Conservation (phyloP, 1,284 basidiomycete species). For the Leccinum idahoense region DNA sequence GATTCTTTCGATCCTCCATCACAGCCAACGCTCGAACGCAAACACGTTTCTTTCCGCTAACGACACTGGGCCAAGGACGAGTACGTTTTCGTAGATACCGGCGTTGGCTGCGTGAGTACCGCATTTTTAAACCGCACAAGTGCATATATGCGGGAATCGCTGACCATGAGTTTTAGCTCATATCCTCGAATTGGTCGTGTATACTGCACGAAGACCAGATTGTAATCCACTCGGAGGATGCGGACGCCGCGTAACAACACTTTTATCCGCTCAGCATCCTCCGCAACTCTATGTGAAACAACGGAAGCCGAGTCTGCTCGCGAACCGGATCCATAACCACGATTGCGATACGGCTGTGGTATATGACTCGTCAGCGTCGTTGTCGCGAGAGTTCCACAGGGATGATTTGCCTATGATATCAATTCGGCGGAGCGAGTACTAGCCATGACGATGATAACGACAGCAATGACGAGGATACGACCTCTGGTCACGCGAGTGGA, state of each 20-base stretch:
- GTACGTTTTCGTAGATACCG: conserved; percentile 68
- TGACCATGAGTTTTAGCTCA: conserved; percentile 34
- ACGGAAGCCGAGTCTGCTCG: conserved; percentile 23
- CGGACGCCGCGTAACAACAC: conserved; percentile 29
- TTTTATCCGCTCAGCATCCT: conserved; percentile 30
- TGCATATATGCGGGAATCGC: conserved; percentile 1
- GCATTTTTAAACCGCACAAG: too few relatives aligned
- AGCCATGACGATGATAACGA: neutral
- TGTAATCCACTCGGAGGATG: conserved; percentile 61
- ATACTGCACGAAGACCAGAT: conserved; percentile 56
- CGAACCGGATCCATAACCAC: conserved; percentile 6
- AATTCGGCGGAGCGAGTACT: conserved; percentile 4
- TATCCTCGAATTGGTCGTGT: conserved; percentile 71
- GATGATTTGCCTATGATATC: conserved; percentile 27
- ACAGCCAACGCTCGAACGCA: conserved; percentile 29
- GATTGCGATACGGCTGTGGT: conserved; percentile 2
- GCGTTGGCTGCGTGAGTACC: conserved; percentile 60
- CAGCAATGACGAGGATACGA: neutral
- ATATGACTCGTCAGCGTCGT: conserved; percentile 1
- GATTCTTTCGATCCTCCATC: conserved; percentile 20
- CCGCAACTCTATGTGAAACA: conserved; percentile 19
- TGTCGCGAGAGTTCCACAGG: conserved; percentile 8
- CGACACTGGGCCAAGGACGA: conserved; percentile 59
- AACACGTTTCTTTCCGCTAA: conserved; percentile 47
- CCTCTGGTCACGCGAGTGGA: neutral